Evolutionary conservation across 768 basidiomycete species (phyloP), one percentile per base, ranked within the genome.

Genomic region (Ramaria sp.): DNA sequence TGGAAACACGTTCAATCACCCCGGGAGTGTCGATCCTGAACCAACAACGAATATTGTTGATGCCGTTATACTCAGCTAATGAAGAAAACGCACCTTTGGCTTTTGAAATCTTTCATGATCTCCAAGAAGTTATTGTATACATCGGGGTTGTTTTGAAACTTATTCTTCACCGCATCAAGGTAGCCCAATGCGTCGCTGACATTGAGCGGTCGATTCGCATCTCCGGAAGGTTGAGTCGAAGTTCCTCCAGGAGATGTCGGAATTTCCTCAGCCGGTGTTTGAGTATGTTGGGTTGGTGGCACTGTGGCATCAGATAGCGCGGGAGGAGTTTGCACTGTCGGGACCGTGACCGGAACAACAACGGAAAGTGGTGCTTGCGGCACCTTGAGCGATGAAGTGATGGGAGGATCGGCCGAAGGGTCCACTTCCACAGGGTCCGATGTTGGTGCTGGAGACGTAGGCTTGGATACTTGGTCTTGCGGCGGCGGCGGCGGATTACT

Each of bases 51-150:
- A 52, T 30, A 13, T 31, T 43, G 15, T 12, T 22, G 10, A 49
- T 53, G n/a, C 48, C 43, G 13, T 51, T 3, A 51, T 50, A 3
- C 19, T 4, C 2, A 41, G 19, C 38, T 39, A 17, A 15, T 33
- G 22, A 51, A 24, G 56, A 37, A 4, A 6, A 79, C 90, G 73
- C 69, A 92, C 89, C 73, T 75, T 72, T 95, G 91, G 65, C 91
- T 91, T 74, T 99, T 99, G 71, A 99, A 99, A 68, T 98, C 94
- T 75, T 97, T 97, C 96, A 96, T 96, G 67, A 96, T 94, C 69
- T 95, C 91, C 70, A 94, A 71, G 67, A 93, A 92, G 62, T 86
- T 80, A 68, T 96, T 95, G 76, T 96, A 96, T 27, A 95, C 91
- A 64, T 93, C 90, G 19, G 92, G 92, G 68, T 84, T 83, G 67